Conservation (phyloP, 1,139 yeast species). For the Protomyces arabidopsidicola region DNA sequence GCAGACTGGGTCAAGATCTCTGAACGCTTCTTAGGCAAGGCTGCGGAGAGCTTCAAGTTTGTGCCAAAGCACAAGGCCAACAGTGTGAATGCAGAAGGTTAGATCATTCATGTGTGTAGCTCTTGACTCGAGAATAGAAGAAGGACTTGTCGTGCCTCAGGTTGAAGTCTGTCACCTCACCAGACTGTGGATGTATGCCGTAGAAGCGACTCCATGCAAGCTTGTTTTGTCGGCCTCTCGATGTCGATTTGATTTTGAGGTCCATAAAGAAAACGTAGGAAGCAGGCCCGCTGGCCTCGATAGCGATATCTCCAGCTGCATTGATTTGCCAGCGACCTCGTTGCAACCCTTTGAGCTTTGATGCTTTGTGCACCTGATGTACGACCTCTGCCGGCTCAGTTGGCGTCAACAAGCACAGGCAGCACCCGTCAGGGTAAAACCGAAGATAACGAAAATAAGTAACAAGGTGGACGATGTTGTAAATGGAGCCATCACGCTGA, state of each 20-base stretch:
- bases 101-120: slow-evolving; percentile 8
- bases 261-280: slow-evolving; percentile 24
- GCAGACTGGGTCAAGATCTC: slow-evolving; percentile 93
- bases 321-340: slow-evolving; percentile 20
- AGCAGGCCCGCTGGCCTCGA: slow-evolving; percentile 19
- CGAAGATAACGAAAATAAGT: slow-evolving; percentile 82
- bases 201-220: slow-evolving; percentile 11
- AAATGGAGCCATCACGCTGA: slow-evolving; percentile 51
- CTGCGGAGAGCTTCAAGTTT: slow-evolving; percentile 67
- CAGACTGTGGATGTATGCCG: slow-evolving; percentile 11
- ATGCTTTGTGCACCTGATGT: slow-evolving; percentile 1
- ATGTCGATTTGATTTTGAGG: slow-evolving; percentile 15
- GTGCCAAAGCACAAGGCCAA: slow-evolving; percentile 94
- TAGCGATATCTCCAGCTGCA: slow-evolving; percentile 1
- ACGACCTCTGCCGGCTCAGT: slow-evolving; percentile 63
- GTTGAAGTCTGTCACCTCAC: slow-evolving; percentile 13
- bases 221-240: slow-evolving; percentile 25
- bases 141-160: slow-evolving; percentile 15
- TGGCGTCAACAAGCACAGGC: slow-evolving; percentile 60
- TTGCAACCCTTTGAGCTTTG: slow-evolving; percentile 22
- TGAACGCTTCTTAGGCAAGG: slow-evolving; percentile 93
- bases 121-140: slow-evolving; percentile 10
- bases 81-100: slow-evolving; percentile 48
- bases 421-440: slow-evolving; percentile 73
- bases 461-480: slow-evolving; percentile 69